phyloP scores from a whole-genome alignment of 2,329 filamentous ascomycete genomes.

The Arachnopeziza araneosa region DNA sequence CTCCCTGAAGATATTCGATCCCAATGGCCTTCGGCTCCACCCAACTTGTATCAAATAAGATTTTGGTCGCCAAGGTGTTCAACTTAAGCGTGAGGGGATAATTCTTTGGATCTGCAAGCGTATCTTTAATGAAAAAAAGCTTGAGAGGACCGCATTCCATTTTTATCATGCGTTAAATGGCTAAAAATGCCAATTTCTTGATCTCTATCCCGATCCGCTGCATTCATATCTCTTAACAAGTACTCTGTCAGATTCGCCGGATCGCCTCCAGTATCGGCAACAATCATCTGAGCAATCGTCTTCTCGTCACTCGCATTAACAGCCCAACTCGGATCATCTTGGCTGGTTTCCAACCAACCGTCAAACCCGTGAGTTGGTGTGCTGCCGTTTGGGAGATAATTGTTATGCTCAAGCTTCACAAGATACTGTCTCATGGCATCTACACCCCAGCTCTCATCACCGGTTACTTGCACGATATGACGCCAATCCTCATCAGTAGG shows the following conservation, averaged over 20 bases:
- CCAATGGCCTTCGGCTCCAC: constrained; percentile 33
- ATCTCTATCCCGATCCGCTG: constrained; percentile 13
- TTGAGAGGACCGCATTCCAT: constrained; percentile 16
- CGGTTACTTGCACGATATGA: constrained; percentile 18
- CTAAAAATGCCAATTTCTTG: constrained; percentile 18
- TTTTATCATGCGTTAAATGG: constrained; percentile 14
- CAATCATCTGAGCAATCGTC: constrained; percentile 7
- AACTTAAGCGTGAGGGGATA: constrained; percentile 17
- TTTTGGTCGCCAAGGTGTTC: constrained; percentile 32
- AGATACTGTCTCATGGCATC: constrained; percentile 23
- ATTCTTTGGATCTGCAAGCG: constrained; percentile 13
- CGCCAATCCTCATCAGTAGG: constrained; percentile 22
- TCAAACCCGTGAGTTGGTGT: constrained; percentile 1
- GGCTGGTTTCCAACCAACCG: constrained; percentile 18
- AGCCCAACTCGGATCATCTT: not conserved
- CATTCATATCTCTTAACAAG: constrained; percentile 20
- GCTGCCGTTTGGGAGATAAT: constrained; percentile 6
- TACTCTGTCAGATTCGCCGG: constrained; percentile 5
- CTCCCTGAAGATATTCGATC: constrained; percentile 37
- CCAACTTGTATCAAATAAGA: constrained; percentile 32
- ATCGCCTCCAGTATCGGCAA: constrained; percentile 7
- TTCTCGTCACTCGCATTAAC: constrained; percentile 5
- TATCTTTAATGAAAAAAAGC: constrained; percentile 24
- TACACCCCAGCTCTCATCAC: constrained; percentile 21
- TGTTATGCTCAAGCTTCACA: constrained; percentile 7